Percentiles rank a stretch among this genome's conserved stretches.
Evolutionary conservation across 2,329 filamentous ascomycete genomes (phyloP).

Genomic region (Lizonia empirigonia): DNA sequence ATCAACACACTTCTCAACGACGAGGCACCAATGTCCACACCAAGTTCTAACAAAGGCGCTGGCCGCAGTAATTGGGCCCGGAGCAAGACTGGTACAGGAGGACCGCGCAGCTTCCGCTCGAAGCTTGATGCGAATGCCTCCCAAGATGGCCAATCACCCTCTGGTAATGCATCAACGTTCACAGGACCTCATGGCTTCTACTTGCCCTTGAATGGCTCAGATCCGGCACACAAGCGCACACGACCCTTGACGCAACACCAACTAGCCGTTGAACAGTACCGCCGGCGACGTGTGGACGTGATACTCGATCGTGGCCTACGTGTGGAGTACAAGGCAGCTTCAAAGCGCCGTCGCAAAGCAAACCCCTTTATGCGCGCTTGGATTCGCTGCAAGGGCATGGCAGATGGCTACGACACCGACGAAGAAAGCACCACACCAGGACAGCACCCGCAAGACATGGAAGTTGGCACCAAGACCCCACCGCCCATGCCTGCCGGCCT

Average conservation of each 20-base stretch:
- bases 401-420: constrained; percentile 55
- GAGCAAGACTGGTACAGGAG: constrained; percentile 33
- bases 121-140: constrained; percentile 39
- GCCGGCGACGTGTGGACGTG: constrained; percentile 79
- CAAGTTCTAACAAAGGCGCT: constrained; percentile 50
- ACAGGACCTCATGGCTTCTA: constrained; percentile 61
- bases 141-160: constrained; percentile 44
- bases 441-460: constrained; percentile 47
- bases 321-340: constrained; percentile 66
- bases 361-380: constrained; percentile 71
- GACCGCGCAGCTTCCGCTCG: constrained; percentile 43
- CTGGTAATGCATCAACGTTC: constrained; percentile 42
- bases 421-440: constrained; percentile 38
- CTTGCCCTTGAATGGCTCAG: constrained; percentile 58
- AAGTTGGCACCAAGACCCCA: constrained; percentile 35
- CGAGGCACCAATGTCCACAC: constrained; percentile 42
- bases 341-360: constrained; percentile 66
- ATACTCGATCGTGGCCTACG: constrained; percentile 77
- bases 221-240: constrained; percentile 59
- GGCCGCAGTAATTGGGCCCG: constrained; percentile 58
- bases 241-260: constrained; percentile 82
- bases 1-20: constrained; percentile 58
- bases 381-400: constrained; percentile 62
- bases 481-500: constrained; percentile 58
- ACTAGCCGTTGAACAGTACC: constrained; percentile 77